Evolutionary conservation across 1,284 basidiomycete species (phyloP).

Genomic region (Malassezia equina): DNA sequence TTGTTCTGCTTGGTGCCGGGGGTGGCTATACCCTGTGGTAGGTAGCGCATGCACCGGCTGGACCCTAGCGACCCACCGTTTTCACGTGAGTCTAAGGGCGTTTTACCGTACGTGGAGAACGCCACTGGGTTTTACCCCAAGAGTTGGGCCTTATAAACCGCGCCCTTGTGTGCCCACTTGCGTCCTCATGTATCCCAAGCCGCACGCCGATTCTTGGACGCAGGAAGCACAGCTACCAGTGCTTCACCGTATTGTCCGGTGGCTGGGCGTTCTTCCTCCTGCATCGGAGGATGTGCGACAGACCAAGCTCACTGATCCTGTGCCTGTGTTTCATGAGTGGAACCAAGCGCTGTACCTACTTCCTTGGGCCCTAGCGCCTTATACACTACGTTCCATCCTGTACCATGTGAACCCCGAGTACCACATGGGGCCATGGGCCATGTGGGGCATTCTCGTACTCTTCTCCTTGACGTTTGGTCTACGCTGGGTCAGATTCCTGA

Average conservation of each 20-base stretch:
- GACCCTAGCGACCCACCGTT: no score
- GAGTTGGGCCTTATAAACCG: not conserved
- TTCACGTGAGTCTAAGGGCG: not conserved
- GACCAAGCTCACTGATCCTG: not conserved
- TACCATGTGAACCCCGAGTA: not conserved
- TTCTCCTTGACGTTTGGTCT: slow-evolving; percentile 6
- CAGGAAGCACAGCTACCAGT: not conserved
- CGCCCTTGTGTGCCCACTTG: not conserved
- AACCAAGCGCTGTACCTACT: slow-evolving; percentile 2
- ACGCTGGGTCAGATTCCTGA: not conserved
- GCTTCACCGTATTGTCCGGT: not conserved
- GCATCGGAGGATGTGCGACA: not conserved
- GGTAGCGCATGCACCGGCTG: no score
- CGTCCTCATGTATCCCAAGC: not conserved
- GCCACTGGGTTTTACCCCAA: not conserved
- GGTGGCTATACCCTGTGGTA: not conserved
- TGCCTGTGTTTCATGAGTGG: slow-evolving; percentile 2
- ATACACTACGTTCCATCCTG: not conserved
- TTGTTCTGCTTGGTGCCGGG: not conserved
- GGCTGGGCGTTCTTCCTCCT: slow-evolving; percentile 1
- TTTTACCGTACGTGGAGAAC: not conserved
- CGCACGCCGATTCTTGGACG: slow-evolving; percentile 3
- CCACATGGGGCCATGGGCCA: not conserved
- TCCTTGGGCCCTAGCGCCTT: slow-evolving; percentile 3
- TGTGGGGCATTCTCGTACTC: slow-evolving; percentile 2